These are phyloP conservation scores for Penicillium sp. DNA, from an alignment of 2,329 filamentous ascomycete genomes.

Conservation along the genomic window DNA sequence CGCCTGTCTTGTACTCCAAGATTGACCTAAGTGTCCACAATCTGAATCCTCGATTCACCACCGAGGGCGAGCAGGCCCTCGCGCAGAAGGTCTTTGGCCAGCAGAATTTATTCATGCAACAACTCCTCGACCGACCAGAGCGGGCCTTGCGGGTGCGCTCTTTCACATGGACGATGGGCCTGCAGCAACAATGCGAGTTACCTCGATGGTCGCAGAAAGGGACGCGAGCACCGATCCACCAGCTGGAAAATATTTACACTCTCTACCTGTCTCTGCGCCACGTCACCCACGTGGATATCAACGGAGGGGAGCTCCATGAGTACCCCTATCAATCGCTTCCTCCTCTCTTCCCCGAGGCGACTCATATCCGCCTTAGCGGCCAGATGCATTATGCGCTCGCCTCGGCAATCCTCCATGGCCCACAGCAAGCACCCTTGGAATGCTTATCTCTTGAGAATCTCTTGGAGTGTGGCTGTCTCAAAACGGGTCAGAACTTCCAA, in stretches of 20 bases:
- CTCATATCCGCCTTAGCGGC: not conserved
- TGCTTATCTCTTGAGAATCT: not conserved
- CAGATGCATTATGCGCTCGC: constrained; percentile 1
- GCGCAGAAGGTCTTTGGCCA: not conserved
- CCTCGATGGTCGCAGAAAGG: constrained; percentile 2
- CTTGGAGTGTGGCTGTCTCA: not conserved
- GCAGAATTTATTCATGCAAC: not conserved
- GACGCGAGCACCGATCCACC: not conserved
- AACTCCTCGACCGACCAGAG: not conserved
- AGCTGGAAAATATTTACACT: not conserved
- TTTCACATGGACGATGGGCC: constrained; percentile 3
- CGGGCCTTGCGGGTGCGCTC: not conserved
- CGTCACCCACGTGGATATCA: not conserved
- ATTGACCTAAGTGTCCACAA: constrained; percentile 1
- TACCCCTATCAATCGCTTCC: not conserved
- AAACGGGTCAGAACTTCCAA: not conserved
- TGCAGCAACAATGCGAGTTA: not conserved
- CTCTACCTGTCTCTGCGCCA: not conserved
- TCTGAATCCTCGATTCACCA: not conserved
- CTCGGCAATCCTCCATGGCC: not conserved
- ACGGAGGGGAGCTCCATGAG: not conserved
- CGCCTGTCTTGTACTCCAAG: constrained; percentile 1
- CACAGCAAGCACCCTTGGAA: not conserved
- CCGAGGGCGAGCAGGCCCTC: not conserved
- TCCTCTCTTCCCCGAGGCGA: not conserved